A percentile compares a stretch with the other conserved stretches of the same genome.
Conservation (phyloP, 2,329 filamentous ascomycete species). For the Cladosporium colombiae region DNA sequence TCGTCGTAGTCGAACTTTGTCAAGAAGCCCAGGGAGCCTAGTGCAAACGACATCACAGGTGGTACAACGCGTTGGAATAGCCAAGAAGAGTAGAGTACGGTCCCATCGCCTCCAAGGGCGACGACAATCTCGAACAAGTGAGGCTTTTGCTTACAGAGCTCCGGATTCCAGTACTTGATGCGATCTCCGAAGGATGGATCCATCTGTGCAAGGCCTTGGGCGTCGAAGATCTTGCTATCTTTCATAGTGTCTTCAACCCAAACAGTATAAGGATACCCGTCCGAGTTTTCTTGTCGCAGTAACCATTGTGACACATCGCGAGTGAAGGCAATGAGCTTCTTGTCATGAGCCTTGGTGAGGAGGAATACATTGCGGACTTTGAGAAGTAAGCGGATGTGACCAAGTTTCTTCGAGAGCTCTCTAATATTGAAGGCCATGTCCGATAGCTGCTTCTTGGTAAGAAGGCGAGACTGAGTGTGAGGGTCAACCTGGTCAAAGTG, state of each 20-base stretch:
- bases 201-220: slow-evolving; percentile 65
- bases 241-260: slow-evolving; percentile 76
- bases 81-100: slow-evolving; percentile 94
- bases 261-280: slow-evolving; percentile 67
- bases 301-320: slow-evolving; percentile 79
- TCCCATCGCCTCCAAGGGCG: slow-evolving; percentile 82
- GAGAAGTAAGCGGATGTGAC: slow-evolving; percentile 78
- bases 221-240: slow-evolving; percentile 72
- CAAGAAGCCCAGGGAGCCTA: slow-evolving; percentile 90
- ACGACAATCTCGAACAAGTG: slow-evolving; percentile 93
- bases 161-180: slow-evolving; percentile 79
- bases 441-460: slow-evolving; percentile 91
- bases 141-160: slow-evolving; percentile 74
- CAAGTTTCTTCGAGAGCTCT: slow-evolving; percentile 82
- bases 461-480: slow-evolving; percentile 65
- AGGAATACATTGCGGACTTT: slow-evolving; percentile 82
- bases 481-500: slow-evolving; percentile 36
- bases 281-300: slow-evolving; percentile 64
- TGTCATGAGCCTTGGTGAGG: slow-evolving; percentile 88
- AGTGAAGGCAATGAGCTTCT: slow-evolving; percentile 74
- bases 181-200: slow-evolving; percentile 57
- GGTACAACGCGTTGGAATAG: slow-evolving; percentile 94
- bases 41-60: slow-evolving; percentile 84
- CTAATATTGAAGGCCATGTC: slow-evolving; percentile 97
- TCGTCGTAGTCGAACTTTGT: slow-evolving; percentile 93